A percentile compares a stretch with the other conserved stretches of the same genome.
phyloP scores from a whole-genome alignment of 2,329 filamentous ascomycete species.

The Aspergillus phoenicis region DNA sequence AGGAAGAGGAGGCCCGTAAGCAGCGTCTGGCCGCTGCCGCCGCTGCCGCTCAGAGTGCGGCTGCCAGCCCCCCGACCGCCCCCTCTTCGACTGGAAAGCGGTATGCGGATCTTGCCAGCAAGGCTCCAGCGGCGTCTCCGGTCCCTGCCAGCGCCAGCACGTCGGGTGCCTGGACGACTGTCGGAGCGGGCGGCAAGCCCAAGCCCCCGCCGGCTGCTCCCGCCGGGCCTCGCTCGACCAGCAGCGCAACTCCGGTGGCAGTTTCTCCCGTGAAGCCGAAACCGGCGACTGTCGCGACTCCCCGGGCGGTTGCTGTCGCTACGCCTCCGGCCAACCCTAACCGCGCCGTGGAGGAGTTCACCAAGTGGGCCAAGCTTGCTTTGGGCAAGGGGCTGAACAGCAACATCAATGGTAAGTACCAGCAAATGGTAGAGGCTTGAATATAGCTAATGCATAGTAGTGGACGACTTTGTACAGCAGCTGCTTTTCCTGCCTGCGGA shows the following conservation, averaged over 20 bases:
- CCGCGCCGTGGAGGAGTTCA: conserved; percentile 85
- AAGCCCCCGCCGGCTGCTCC: conserved; percentile 65
- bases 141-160: conserved; percentile 42
- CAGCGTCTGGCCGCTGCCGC: conserved; percentile 64
- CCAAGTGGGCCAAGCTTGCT: conserved; percentile 84
- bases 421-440: too few species aligned
- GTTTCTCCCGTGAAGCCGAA: conserved; percentile 50
- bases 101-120: conserved; percentile 91
- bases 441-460: conserved; percentile 46
- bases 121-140: conserved; percentile 57
- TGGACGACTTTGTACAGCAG: conserved; percentile 76
- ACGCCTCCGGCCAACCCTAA: conserved; percentile 50
- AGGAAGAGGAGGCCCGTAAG: conserved; percentile 91
- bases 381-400: conserved; percentile 72
- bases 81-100: conserved; percentile 68
- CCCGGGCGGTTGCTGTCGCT: conserved; percentile 49
- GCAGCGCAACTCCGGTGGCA: conserved; percentile 41
- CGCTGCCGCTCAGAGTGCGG: conserved; percentile 50
- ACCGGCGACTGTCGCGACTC: conserved; percentile 58
- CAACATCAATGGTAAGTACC: conserved; percentile 64
- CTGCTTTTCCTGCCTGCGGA: conserved; percentile 77
- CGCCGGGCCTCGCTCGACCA: conserved; percentile 51
- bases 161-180: conserved; percentile 81
- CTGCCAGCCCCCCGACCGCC: conserved; percentile 44
- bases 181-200: conserved; percentile 89